Percentiles rank a stretch among this genome's conserved stretches.
Evolutionary conservation across 2,329 filamentous ascomycete genomes (phyloP).

Genomic region (Juglanconis sp.): DNA sequence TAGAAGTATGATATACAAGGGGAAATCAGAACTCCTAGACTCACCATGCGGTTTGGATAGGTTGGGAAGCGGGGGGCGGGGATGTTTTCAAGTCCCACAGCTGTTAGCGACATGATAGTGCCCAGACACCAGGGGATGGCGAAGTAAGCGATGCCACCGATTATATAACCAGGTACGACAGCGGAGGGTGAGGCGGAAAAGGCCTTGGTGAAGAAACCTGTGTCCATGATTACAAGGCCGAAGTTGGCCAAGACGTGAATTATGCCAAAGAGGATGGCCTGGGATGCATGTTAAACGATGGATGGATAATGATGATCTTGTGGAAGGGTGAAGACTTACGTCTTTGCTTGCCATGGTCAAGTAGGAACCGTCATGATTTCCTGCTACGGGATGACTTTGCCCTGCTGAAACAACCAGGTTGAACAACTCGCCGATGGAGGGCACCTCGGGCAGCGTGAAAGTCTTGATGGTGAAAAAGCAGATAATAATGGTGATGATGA

Average conservation of each 20-base stretch:
- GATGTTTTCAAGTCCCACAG: slow-evolving; percentile 43
- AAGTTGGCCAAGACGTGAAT: slow-evolving; percentile 48
- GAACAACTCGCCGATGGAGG: slow-evolving; percentile 45
- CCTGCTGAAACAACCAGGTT: slow-evolving; percentile 46
- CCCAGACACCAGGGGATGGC: slow-evolving; percentile 52
- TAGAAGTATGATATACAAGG: too few species aligned
- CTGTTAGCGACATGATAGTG: slow-evolving; percentile 47
- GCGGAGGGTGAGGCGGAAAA: slow-evolving; percentile 45
- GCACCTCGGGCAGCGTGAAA: slow-evolving; percentile 36
- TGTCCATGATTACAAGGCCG: slow-evolving; percentile 52
- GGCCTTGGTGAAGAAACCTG: slow-evolving; percentile 51
- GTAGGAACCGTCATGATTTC: slow-evolving; percentile 52
- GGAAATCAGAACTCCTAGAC: background rate
- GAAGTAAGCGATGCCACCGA: slow-evolving; percentile 53
- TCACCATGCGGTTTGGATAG: slow-evolving; percentile 37
- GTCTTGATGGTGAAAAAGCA: slow-evolving; percentile 45
- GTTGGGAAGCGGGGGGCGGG: slow-evolving; percentile 46
- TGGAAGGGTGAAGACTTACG: slow-evolving; percentile 22
- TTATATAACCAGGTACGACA: slow-evolving; percentile 48
- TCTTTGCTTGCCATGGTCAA: slow-evolving; percentile 54
- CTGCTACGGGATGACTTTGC: slow-evolving; percentile 41
- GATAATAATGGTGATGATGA: slow-evolving; percentile 51
- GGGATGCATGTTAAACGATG: background rate
- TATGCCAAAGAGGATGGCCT: slow-evolving; percentile 49
- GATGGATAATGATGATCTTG: rapidly evolving